A percentile compares a stretch with the other conserved stretches of the same genome.
Evolutionary conservation across 2,329 filamentous ascomycete genomes (phyloP).

Genomic region (Colletotrichum musae): DNA sequence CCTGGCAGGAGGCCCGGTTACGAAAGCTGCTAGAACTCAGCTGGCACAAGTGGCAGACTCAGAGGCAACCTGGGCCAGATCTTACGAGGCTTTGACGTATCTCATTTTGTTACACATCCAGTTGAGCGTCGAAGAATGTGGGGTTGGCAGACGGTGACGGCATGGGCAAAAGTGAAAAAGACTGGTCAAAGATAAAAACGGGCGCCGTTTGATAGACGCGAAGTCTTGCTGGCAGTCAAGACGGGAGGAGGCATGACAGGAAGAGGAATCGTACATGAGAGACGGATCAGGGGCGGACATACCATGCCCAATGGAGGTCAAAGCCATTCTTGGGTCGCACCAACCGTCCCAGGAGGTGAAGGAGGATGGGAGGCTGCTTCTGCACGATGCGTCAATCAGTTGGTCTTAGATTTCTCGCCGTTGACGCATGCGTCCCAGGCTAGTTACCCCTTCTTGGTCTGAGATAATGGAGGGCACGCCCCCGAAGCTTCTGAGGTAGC

Average conservation of each 20-base stretch:
- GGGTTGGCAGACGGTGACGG: no score
- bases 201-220: not conserved
- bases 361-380: not conserved
- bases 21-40: no score
- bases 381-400: slow-evolving; percentile 36
- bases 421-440: no score
- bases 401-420: slow-evolving; percentile 3
- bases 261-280: not conserved
- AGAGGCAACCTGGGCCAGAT: no score
- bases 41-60: not conserved
- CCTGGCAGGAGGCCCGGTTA: no score
- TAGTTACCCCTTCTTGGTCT: no score
- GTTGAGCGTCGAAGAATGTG: no score
- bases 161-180: not conserved
- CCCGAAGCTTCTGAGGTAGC: no score
- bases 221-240: not conserved
- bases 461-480: no score
- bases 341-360: not conserved
- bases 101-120: no score
- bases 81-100: no score
- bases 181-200: not conserved
- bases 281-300: slow-evolving; percentile 10
- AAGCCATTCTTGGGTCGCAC: slow-evolving; percentile 9
- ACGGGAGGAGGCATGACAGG: slow-evolving; percentile 10
- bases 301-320: not conserved